Evolutionary conservation across 306 rosid genomes (phyloP).

Genomic region (Cucurbita argyrosperma): DNA sequence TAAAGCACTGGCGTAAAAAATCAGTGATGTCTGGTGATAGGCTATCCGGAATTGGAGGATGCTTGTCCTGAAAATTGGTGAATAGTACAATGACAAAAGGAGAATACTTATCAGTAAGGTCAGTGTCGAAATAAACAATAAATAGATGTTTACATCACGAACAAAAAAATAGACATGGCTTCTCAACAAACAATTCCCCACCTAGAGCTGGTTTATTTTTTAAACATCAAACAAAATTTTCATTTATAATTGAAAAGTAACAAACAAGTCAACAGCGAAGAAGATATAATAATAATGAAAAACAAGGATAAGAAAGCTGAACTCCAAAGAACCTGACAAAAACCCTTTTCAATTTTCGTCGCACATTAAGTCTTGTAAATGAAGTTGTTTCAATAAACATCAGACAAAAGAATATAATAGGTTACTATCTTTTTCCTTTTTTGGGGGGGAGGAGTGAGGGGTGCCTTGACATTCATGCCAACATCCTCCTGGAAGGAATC

Average conservation of each 20-base stretch:
- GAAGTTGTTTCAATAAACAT: not conserved
- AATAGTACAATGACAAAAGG: conserved; percentile 2
- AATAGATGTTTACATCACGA: not conserved
- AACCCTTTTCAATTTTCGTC: not conserved
- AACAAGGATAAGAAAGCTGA: not conserved
- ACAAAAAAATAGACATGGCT: not conserved
- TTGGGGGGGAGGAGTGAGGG: not conserved
- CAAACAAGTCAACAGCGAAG: not conserved
- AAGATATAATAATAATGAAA: not conserved
- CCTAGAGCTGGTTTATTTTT: not conserved
- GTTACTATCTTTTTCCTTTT: not conserved
- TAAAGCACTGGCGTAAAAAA: conserved; percentile 91
- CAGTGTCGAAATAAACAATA: not conserved
- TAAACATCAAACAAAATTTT: not conserved
- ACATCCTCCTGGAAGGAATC: not conserved
- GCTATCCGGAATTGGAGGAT: conserved; percentile 95
- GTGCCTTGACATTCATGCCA: not conserved
- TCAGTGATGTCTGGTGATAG: conserved; percentile 86
- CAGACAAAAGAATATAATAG: not conserved
- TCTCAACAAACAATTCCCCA: not conserved
- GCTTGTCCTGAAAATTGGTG: conserved; percentile 60
- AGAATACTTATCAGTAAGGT: not conserved
- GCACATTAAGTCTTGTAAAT: not conserved
- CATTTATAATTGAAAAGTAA: not conserved
- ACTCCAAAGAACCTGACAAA: not conserved